Percentiles rank a stretch among this genome's conserved stretches.
Conservation (phyloP, 2,329 filamentous ascomycete genomes). For the Alternaria gansuensis region DNA sequence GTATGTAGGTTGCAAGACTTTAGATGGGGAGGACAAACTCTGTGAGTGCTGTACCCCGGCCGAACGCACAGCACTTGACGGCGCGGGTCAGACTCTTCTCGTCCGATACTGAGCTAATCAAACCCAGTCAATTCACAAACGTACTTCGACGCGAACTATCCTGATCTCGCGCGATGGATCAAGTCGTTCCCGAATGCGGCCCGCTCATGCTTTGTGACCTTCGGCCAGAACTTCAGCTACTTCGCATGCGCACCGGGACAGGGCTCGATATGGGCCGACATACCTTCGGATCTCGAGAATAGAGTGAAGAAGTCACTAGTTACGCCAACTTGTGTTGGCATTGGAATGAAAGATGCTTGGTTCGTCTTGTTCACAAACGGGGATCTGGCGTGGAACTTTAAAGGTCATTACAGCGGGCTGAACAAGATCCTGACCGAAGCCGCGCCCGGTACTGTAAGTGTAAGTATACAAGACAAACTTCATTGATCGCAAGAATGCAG, state of each 20-base stretch:
- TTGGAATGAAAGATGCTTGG: conserved; percentile 47
- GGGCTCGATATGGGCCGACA: conserved; percentile 48
- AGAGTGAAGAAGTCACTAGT: conserved; percentile 48
- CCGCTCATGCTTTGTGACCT: conserved; percentile 45
- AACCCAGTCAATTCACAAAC: conserved; percentile 44
- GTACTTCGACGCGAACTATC: conserved; percentile 44
- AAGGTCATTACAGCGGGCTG: conserved; percentile 41
- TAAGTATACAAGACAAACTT: conserved; percentile 27
- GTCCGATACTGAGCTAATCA: conserved; percentile 24
- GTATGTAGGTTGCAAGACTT: conserved; percentile 47
- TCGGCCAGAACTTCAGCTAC: conserved; percentile 44
- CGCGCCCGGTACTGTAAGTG: conserved; percentile 39
- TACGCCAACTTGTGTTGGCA: conserved; percentile 41
- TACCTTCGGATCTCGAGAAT: conserved; percentile 44
- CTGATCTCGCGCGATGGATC: conserved; percentile 44
- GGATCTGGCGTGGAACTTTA: conserved; percentile 45
- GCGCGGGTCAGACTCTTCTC: conserved; percentile 10
- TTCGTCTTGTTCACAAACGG: conserved; percentile 48
- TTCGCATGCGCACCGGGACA: conserved; percentile 44
- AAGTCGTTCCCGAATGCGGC: conserved; percentile 42
- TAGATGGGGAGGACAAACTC: conserved; percentile 48
- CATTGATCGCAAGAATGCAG: neutral
- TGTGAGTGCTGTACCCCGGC: conserved; percentile 36
- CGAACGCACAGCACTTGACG: conserved; percentile 23
- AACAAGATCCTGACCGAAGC: conserved; percentile 42